Base-by-base conservation (phyloP, 2,329 filamentous ascomycete genomes). In the Microsporum canis region DNA sequence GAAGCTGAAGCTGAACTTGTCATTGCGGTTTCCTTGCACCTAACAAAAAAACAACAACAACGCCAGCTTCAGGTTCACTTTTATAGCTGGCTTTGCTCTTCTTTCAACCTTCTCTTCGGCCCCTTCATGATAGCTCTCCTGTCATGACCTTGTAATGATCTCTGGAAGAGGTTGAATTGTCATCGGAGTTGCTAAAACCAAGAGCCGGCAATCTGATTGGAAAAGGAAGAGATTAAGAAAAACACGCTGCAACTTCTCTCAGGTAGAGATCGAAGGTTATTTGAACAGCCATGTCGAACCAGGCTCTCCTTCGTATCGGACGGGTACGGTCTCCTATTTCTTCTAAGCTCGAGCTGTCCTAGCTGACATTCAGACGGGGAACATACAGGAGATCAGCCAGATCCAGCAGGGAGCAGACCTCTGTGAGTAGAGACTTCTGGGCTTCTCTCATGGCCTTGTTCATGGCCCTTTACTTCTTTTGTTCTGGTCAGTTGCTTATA, bases 271-370 rank as follows among this genome's bases (percentile, higher is more conserved):
- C 23, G 27, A 12, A 39, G 38, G 43, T 7, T n/a, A 29, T 29
- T 31, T 17, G 5, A n/a, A 23, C 29, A 29, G 66, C 58, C 57
- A 89, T 89, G 86, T 84, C 87, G 64, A 90, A 94, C 75, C 89
- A 95, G 75, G 89, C 88, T 63, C 89, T 95, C 69, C 86, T 95
- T 67, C 88, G 90, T 66, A 92, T 95, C 75, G 88, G 88, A 65
- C 88, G 89, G 78, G 88, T 90, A 78, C 67, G 17, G 79, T 74
- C 49, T 63, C 36, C 31, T 43, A 49, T 27, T 17, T 29, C 17
- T 63, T 31, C 29, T 36, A 55, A 17, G 23, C 27, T n/a, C 14
- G 23, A 10, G 23, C 14, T 33, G 36, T 14, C 7, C 39, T 59
- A 60, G 58, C 66, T 68, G 57, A 69, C 59, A 57, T 31, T 39